Evolutionary conservation across 768 basidiomycete species (phyloP), one percentile per base, ranked within the genome.

Genomic region (Boletus vermiculosoides): DNA sequence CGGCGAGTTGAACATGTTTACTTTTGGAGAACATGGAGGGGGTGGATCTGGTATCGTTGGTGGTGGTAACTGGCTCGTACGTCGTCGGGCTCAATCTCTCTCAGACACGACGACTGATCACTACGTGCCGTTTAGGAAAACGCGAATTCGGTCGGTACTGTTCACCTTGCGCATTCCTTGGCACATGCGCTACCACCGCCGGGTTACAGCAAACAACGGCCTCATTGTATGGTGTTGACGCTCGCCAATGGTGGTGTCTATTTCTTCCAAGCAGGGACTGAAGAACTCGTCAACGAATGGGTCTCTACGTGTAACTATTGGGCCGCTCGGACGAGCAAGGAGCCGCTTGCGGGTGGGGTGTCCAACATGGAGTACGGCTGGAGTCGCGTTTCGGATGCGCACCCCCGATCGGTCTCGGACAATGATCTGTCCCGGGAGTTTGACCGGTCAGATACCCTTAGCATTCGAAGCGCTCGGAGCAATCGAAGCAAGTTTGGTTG

Each of bases 281-380:
- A 97, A 66, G 96, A 98, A 63, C 83, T 99, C n/a, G 94, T 97
- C 49, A 90, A 91, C 65, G 97, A 99, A 72, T 98, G 97, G 97
- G 95, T 97, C 8, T 88, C 91, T 40, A 97, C 97, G 0, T 98
- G 96, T 82, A 99, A 98, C 76, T 99, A 99, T 71, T 98, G 97
- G 97, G 92, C 97, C 0, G 97, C 96, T 2, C 81, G 97, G 45
- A 91, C 86, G 54, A 94, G 92, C 72, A 94, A 96, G 65, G 95
- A 98, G 68, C 97, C 97, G 1, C 81, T 99, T 3, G 82, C 90
- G 2, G 97, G 97, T 5, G 97, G 97, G 23, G 95, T 99, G 9
- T 94, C 93, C 48, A 99, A 98, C 75, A 96, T 98, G 91, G 97
- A 99, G 72, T 97, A 98, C 68, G 97, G 97, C 10, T 99, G 97